A percentile compares a stretch with the other conserved stretches of the same genome.
phyloP scores from a whole-genome alignment of 1,284 basidiomycete species.

The Phlebopus sp. region DNA sequence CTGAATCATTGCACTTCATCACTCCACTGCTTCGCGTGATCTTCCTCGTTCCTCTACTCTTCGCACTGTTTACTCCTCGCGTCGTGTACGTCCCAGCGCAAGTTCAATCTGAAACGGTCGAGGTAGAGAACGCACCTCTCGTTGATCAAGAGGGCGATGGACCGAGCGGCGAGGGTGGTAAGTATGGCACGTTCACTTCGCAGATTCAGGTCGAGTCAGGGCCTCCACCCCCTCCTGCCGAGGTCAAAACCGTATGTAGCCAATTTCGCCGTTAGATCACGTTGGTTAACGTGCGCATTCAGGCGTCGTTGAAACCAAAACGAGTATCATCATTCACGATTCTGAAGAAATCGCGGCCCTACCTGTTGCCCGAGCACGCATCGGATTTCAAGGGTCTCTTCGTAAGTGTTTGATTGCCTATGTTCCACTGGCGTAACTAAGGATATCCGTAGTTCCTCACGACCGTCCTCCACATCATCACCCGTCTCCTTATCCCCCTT shows the following conservation, averaged over 20 bases:
- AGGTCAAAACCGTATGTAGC: conserved; percentile 14
- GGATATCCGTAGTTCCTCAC: conserved; percentile 51
- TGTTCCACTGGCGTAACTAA: too few relatives aligned
- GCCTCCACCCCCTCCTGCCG: not conserved
- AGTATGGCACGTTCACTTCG: conserved; percentile 64
- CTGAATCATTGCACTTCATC: conserved; percentile 54
- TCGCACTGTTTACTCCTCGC: conserved; percentile 56
- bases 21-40: conserved; percentile 66
- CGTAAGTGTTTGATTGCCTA: conserved; percentile 12
- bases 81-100: conserved; percentile 54
- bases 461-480: conserved; percentile 63
- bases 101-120: conserved; percentile 19
- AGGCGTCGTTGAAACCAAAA: conserved; percentile 4
- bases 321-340: conserved; percentile 16
- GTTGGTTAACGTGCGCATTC: not conserved
- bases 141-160: conserved; percentile 29
- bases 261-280: not conserved
- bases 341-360: conserved; percentile 19
- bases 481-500: conserved; percentile 73
- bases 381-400: conserved; percentile 17
- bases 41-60: conserved; percentile 56
- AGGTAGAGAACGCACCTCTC: conserved; percentile 28
- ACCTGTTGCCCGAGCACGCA: conserved; percentile 13
- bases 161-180: conserved; percentile 34
- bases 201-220: conserved; percentile 11